Base-by-base conservation (phyloP, 495 filamentous ascomycete species). In the Penicillium ochrochloron region DNA sequence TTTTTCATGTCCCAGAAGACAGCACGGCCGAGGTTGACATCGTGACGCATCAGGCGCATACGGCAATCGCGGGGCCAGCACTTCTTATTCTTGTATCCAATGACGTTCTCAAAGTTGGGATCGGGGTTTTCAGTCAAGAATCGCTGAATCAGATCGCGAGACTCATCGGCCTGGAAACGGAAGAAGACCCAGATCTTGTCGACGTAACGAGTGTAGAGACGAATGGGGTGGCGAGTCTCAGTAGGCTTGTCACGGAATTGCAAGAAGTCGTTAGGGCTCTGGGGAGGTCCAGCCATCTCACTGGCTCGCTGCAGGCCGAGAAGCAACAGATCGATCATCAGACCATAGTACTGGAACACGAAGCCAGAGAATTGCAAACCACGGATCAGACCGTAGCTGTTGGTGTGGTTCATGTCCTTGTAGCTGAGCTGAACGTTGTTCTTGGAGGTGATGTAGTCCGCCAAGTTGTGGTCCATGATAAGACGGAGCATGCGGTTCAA, bases 1-100 rank as follows among this genome's bases (percentile, higher is more conserved):
- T 99, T 98, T 84, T 99, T 99, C 76, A 99, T 74, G 73, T 99
- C 95, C 95, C 96, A 99, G 80, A 99, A 99, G 14, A 98, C 96
- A 64, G 96, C 96, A 67, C 96, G 89, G 10, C 96, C 96, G 60
- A 99, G 89, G 70, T 99, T 98, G 64, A 99, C 96, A 82, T 99
- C 96, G 75, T 99, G 96, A 66, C 96, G 88, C 96, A 99, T 99
- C 67, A 99, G 78, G 29, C 96, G 88, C 96, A 99, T 99, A 29
- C 96, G 85, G 11, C 93, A 97, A 73, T 99, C 96, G 57, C 96
- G 87, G 19, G 96, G 96, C 96, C 96, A 99, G 78, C 96, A 99
- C 76, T 98, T 99, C 83, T 98, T 99, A 77, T 97, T 99, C 78
- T 91, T 90, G 77, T 98, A 99, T 0, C 95, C 95, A 66, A 99